These are phyloP conservation scores for Phragmites australis DNA, from an alignment of 176 grass and related monocot genomes.

Conservation along the genomic window DNA sequence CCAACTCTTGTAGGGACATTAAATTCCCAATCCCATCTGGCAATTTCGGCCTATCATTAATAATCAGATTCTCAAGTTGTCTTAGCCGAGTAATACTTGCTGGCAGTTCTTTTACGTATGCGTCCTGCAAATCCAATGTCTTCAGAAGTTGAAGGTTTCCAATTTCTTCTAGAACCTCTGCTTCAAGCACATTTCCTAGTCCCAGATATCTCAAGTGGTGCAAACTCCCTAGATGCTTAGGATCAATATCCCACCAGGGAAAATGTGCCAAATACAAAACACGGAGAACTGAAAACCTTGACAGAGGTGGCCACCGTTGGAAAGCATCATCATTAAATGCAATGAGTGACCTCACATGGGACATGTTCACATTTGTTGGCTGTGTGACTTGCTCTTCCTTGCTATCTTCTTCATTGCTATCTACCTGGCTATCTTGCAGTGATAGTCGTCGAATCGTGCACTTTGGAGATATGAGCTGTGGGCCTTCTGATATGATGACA, in stretches of 20 bases:
- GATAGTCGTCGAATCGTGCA: not conserved
- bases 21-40: not conserved
- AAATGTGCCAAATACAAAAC: not conserved
- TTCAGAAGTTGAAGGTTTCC: not conserved
- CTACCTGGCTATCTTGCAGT: not conserved
- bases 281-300: not conserved
- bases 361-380: not conserved
- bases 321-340: no score
- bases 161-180: not conserved
- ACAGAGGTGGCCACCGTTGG: not conserved
- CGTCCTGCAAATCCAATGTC: not conserved
- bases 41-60: not conserved
- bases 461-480: not conserved
- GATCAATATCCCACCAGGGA: accelerated
- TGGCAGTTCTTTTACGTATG: not conserved
- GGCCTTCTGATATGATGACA: not conserved
- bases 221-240: not conserved
- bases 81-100: not conserved
- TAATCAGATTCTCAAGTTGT: not conserved
- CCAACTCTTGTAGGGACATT: not conserved
- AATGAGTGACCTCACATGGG: not conserved
- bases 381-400: no score
- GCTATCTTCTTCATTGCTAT: not conserved
- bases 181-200: not conserved
- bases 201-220: not conserved